phyloP scores from a whole-genome alignment of 345 rosid species.

The Aquilaria yunnanensis region DNA sequence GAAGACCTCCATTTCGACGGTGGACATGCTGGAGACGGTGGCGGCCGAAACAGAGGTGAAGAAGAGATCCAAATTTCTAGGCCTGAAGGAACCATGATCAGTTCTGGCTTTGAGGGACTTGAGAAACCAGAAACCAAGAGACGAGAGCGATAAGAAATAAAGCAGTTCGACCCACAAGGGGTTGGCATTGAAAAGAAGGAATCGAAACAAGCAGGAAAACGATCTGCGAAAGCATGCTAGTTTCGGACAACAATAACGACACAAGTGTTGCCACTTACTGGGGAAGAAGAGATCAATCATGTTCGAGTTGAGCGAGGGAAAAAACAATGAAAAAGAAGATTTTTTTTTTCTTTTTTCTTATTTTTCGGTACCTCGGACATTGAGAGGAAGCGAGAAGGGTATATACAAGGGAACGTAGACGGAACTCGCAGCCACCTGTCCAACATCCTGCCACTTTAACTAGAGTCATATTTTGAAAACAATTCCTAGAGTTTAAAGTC shows the following conservation, averaged over 20 bases:
- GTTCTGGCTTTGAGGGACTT: conserved; percentile 24
- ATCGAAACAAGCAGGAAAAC: neutral
- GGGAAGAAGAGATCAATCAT: neutral
- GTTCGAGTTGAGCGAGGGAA: too few species aligned
- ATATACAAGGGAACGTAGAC: too few species aligned
- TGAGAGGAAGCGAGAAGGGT: too few species aligned
- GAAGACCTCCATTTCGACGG: conserved; percentile 59
- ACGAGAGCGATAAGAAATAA: conserved; percentile 26
- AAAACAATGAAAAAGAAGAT: too few species aligned
- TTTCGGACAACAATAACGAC: neutral
- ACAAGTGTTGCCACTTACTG: neutral
- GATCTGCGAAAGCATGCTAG: neutral
- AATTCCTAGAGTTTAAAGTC: too few species aligned
- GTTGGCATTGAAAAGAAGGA: neutral
- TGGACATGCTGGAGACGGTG: conserved; percentile 58
- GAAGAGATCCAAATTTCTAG: conserved; percentile 33
- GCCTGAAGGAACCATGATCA: neutral
- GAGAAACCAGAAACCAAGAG: conserved; percentile 19
- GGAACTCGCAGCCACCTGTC: too few species aligned
- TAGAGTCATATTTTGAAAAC: too few species aligned
- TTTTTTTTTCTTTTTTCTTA: too few species aligned
- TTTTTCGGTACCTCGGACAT: too few species aligned
- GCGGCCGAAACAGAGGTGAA: conserved; percentile 53
- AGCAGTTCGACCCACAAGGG: conserved; percentile 27
- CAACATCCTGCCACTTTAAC: too few species aligned